phyloP scores from a whole-genome alignment of 2,329 filamentous ascomycete genomes.

The Pseudogymnoascus destructans region DNA sequence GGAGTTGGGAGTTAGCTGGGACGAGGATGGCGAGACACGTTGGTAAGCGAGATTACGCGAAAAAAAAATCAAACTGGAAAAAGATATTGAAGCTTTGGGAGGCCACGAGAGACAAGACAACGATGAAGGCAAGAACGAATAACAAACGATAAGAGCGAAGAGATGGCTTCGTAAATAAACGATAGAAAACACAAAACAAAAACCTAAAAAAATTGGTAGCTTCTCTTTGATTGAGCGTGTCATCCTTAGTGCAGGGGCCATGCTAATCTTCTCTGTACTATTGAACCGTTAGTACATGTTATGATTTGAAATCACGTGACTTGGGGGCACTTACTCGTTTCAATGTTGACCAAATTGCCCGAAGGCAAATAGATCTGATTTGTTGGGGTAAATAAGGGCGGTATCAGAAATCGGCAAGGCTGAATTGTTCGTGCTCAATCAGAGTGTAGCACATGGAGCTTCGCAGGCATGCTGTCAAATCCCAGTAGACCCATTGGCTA shows the following conservation, averaged over 20 bases:
- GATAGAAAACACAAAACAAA: slow-evolving; percentile 18
- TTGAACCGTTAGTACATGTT: neutral
- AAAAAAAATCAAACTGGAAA: neutral
- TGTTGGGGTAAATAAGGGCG: neutral
- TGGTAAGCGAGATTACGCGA: neutral
- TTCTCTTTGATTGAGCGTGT: slow-evolving; percentile 78
- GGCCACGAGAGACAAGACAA: neutral
- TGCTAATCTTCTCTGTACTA: slow-evolving; percentile 63
- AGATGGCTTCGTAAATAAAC: neutral
- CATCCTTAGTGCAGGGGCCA: slow-evolving; percentile 87
- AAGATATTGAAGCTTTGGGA: neutral
- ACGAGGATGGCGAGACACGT: neutral
- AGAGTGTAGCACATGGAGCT: neutral
- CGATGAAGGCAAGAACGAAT: slow-evolving; percentile 8
- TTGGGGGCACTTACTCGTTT: neutral
- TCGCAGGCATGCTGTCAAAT: neutral
- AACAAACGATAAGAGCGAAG: slow-evolving; percentile 6
- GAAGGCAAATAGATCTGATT: neutral
- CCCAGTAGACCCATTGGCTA: neutral
- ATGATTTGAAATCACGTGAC: neutral
- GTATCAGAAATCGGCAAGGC: neutral
- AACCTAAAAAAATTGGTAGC: slow-evolving; percentile 48
- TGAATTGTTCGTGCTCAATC: neutral
- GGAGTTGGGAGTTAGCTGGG: too few relatives aligned
- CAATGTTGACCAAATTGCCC: slow-evolving; percentile 3